Percentiles rank a stretch among this genome's conserved stretches.
Conservation (phyloP, 371 early-diverging fungal species). For the Haplosporangium sp. region DNA sequence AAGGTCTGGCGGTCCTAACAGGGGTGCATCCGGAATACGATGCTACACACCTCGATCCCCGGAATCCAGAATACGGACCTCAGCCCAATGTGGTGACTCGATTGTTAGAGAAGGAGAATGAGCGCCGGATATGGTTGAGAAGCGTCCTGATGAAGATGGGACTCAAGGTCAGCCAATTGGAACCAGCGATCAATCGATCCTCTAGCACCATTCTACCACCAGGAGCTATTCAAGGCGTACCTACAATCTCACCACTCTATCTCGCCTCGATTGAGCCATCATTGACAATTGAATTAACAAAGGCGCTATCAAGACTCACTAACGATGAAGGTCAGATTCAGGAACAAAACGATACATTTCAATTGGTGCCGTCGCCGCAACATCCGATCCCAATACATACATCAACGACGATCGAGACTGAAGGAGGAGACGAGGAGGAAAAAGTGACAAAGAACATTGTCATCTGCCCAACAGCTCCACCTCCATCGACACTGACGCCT, state of each 20-base stretch:
- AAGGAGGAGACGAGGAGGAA: conserved; percentile 33
- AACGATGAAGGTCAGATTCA: conserved; percentile 28
- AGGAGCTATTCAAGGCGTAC: conserved; percentile 54
- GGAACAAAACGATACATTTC: conserved; percentile 59
- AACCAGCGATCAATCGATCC: not conserved
- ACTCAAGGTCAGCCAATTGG: conserved; percentile 53
- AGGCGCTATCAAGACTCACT: conserved; percentile 34
- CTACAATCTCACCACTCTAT: conserved; percentile 65
- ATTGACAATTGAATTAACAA: conserved; percentile 33
- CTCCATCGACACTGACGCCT: conserved; percentile 53
- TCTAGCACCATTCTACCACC: conserved; percentile 24
- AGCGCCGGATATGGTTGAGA: conserved; percentile 62
- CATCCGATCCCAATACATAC: conserved; percentile 27
- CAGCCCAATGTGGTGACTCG: conserved; percentile 57
- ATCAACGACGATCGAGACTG: conserved; percentile 11
- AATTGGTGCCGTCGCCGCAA: conserved; percentile 42
- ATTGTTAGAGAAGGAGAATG: conserved; percentile 59
- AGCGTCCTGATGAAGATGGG: conserved; percentile 65
- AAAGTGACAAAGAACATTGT: conserved; percentile 42
- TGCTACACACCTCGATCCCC: conserved; percentile 58
- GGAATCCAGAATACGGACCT: conserved; percentile 52
- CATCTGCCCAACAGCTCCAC: conserved; percentile 37
- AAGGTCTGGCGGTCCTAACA: conserved; percentile 73
- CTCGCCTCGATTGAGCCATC: conserved; percentile 59
- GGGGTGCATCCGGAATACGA: conserved; percentile 84